Evolutionary conservation across 1,284 basidiomycete species (phyloP).

Genomic region (Irpex sp.): DNA sequence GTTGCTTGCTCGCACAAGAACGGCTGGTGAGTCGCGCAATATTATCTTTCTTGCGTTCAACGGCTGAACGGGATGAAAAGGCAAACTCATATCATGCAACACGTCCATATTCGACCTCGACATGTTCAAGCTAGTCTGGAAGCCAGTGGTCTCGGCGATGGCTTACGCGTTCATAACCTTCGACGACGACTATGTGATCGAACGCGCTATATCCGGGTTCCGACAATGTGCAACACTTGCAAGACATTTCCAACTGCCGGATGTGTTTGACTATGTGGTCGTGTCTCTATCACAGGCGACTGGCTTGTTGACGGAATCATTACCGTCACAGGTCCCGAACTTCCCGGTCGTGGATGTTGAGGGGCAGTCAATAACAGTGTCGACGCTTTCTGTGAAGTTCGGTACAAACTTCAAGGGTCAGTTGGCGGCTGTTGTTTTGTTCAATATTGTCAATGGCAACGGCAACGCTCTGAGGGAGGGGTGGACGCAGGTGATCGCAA

Average conservation of each 20-base stretch:
- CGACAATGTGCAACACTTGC: conserved; percentile 95
- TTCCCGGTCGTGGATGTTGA: conserved; percentile 95
- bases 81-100: conserved; percentile 77
- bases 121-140: conserved; percentile 94
- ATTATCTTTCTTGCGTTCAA: background rate
- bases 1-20: conserved; percentile 77
- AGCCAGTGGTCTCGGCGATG: conserved; percentile 86
- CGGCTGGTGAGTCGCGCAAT: conserved; percentile 53
- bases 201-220: conserved; percentile 93
- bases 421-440: conserved; percentile 94
- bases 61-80: conserved; percentile 34
- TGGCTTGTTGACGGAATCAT: conserved; percentile 71
- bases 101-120: conserved; percentile 80
- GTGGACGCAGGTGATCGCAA: conserved; percentile 75
- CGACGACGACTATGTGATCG: conserved; percentile 95
- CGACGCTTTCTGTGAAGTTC: conserved; percentile 89
- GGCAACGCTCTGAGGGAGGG: conserved; percentile 93
- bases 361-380: conserved; percentile 85
- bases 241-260: conserved; percentile 83
- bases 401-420: conserved; percentile 96
- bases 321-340: conserved; percentile 73
- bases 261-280: conserved; percentile 97
- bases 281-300: conserved; percentile 89
- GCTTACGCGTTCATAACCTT: conserved; percentile 94
- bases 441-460: conserved; percentile 97